phyloP scores from a whole-genome alignment of 352 stramenopile genomes.

The Globisporangium splendens region DNA sequence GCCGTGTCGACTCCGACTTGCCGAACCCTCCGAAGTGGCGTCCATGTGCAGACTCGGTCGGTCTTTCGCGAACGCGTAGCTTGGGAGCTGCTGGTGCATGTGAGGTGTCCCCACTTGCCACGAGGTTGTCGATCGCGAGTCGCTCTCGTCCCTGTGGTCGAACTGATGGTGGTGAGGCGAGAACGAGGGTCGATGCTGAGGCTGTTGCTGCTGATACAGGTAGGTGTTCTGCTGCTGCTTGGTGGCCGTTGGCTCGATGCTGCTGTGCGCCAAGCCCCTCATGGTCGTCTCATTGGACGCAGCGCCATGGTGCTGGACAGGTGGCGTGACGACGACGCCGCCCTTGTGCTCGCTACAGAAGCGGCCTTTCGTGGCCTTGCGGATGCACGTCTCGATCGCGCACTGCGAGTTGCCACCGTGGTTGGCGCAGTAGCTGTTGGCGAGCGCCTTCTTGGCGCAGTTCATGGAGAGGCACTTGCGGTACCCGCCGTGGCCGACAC shows the following conservation, averaged over 20 bases:
- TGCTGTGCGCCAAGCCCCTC: conserved; percentile 1
- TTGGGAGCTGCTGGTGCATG: not conserved
- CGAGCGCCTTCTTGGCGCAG: conserved; percentile 32
- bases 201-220: not conserved
- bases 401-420: conserved; percentile 35
- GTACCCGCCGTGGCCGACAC: conserved; percentile 42
- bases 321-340: conserved; percentile 1
- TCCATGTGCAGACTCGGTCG: conserved; percentile 16
- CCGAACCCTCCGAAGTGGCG: not conserved
- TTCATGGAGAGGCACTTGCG: conserved; percentile 33
- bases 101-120: conserved; percentile 5
- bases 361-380: conserved; percentile 25
- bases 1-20: not conserved
- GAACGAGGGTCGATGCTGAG: not conserved
- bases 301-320: conserved; percentile 2
- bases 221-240: conserved; percentile 10
- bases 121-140: not conserved
- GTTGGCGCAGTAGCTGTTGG: conserved; percentile 30
- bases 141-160: not conserved
- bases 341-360: conserved; percentile 24
- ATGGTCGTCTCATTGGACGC: not conserved
- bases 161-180: not conserved
- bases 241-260: conserved; percentile 9
- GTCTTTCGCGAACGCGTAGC: conserved; percentile 17
- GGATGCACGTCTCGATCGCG: conserved; percentile 10